These are phyloP conservation scores for Gryganskiella cystojenkinii DNA, from an alignment of 192 early-diverging fungal species.

Conservation along the genomic window DNA sequence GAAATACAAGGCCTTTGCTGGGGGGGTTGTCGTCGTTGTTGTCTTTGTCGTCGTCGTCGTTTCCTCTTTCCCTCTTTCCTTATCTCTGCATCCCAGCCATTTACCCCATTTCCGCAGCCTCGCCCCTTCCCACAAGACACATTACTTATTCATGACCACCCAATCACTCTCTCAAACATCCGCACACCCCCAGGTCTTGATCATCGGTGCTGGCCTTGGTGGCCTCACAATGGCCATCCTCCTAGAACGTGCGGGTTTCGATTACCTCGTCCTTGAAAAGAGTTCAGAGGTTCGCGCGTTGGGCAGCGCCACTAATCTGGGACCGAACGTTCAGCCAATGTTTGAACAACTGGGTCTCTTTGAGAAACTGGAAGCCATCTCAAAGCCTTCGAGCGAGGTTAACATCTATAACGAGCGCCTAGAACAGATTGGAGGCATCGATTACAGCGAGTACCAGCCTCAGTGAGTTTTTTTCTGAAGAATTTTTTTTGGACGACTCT, in stretches of 20 bases:
- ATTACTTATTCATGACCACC: not conserved
- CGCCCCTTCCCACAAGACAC: not conserved
- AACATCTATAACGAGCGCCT: constrained; percentile 5
- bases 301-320: constrained; percentile 7
- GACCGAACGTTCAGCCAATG: constrained; percentile 9
- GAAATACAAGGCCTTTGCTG: too few relatives aligned
- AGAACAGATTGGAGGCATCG: constrained; percentile 1
- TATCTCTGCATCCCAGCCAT: too few relatives aligned
- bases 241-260: constrained; percentile 9
- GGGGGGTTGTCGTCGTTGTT: too few relatives aligned
- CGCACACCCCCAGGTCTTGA: not conserved
- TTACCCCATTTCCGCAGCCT: not conserved
- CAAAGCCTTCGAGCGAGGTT: constrained; percentile 1
- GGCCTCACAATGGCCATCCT: constrained; percentile 20
- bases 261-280: constrained; percentile 15
- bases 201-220: constrained; percentile 18
- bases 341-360: constrained; percentile 26
- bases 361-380: constrained; percentile 3
- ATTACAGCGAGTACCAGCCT: constrained; percentile 3
- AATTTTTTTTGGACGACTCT: not conserved
- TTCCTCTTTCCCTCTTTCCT: not conserved
- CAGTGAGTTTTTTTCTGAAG: not conserved
- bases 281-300: not conserved
- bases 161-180: not conserved
- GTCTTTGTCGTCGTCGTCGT: too few relatives aligned